Evolutionary conservation across 1,284 basidiomycete genomes (phyloP), one percentile per base, ranked within the genome.

Genomic region (Schizopora paradoxa): DNA sequence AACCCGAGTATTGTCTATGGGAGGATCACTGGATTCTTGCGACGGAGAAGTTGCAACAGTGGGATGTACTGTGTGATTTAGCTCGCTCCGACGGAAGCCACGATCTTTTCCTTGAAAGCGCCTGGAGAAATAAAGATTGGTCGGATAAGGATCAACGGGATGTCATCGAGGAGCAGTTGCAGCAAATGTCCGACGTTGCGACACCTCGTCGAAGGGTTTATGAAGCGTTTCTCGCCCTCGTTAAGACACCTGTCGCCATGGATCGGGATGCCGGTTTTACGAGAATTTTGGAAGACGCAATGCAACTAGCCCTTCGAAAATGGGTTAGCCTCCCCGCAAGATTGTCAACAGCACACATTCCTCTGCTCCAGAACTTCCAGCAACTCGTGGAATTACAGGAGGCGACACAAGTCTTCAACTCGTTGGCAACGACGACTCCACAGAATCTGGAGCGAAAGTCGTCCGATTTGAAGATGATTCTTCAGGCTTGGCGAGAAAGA

Each of bases 1-100:
- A 99, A 65, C 78, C 87, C 5, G 96, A 99, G 65, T 99, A 96
- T 64, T 92, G 90, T 58, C 72, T 99, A 14, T 99, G 96, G 96
- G 96, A 99, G 64, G 97, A 99, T 62, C 96, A 99, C 65, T 99
- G 97, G 96, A 90, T 99, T 51, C 70, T 96, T 13, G 82, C 94
- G 3, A 88, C 93, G 0, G 91, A 96, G 66, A 99, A 99, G 67
- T 72, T 99, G 21, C 96, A 99, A 63, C 88, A 98, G 58, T 99
- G 96, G 96, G 96, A 99, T 51, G 80, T 90, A 29, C 74, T 99
- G 13, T 82, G 89, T 50, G 94, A 98, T 40, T 77, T 99, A n/a
- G 93, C 93, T 2, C 85, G 86, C 54, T 82, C 77, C 43, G 96
- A 99, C 64, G 82, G 82, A 41, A 96, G 99, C 62, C 81, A 92